A percentile compares a stretch with the other conserved stretches of the same genome.
Evolutionary conservation across 768 basidiomycete genomes (phyloP).

Genomic region (Leucocoprinus leucothites): DNA sequence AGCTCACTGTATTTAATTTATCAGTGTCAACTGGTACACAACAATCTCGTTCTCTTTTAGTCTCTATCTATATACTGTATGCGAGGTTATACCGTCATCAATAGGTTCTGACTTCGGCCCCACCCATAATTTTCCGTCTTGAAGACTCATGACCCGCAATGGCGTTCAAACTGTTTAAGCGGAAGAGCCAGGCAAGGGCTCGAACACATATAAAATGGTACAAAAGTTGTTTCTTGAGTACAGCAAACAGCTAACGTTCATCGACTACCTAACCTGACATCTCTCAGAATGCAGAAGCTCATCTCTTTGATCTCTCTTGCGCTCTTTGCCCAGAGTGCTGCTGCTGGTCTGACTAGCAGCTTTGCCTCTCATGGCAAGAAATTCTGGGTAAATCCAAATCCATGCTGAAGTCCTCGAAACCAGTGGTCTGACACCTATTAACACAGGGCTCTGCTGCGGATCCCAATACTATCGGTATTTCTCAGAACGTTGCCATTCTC

Average conservation of each 20-base stretch:
- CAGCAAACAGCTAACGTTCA: not conserved
- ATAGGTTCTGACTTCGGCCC: not conserved
- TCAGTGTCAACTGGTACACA: no score
- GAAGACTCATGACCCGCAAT: not conserved
- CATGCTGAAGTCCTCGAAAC: no score
- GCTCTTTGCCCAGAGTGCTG: conserved; percentile 17
- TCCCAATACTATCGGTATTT: conserved; percentile 25
- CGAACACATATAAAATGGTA: not conserved
- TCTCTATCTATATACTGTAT: no score
- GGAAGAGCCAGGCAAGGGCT: conserved; percentile 8
- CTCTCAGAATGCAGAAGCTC: conserved; percentile 21
- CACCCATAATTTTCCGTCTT: not conserved
- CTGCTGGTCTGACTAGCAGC: conserved; percentile 23
- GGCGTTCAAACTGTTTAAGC: not conserved
- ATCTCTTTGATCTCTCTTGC: conserved; percentile 23
- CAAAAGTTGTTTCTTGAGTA: not conserved
- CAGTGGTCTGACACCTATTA: no score
- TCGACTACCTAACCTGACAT: not conserved
- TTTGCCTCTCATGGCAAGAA: conserved; percentile 29
- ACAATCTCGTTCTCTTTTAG: no score
- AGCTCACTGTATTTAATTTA: no score
- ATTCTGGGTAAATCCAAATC: conserved; percentile 24
- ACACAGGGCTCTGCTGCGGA: conserved; percentile 22
- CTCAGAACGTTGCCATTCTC: conserved; percentile 18
- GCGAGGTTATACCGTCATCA: no score